Evolutionary conservation across 148 eudicot species (phyloP).

Genomic region (Rhododendron simsii): DNA sequence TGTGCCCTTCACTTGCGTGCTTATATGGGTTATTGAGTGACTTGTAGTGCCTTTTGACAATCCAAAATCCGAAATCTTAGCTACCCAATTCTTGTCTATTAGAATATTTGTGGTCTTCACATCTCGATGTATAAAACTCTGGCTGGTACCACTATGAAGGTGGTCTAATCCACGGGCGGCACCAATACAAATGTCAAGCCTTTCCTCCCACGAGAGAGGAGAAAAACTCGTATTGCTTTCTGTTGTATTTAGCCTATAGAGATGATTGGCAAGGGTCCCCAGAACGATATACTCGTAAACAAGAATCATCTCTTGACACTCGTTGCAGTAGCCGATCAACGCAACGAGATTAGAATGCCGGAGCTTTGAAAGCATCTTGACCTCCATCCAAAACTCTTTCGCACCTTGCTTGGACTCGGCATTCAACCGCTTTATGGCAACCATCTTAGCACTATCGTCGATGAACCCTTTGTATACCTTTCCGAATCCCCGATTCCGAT

Average conservation of each 20-base stretch:
- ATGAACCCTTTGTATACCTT: not conserved
- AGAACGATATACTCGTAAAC: not conserved
- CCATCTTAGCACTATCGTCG: not conserved
- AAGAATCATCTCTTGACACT: not conserved
- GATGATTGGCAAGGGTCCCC: not conserved
- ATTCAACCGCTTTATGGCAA: not conserved
- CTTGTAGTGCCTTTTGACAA: no score
- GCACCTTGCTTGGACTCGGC: not conserved
- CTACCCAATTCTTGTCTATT: no score
- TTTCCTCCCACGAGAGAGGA: not conserved
- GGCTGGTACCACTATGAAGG: not conserved
- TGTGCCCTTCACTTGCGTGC: no score
- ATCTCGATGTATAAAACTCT: not conserved
- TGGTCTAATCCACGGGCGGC: not conserved
- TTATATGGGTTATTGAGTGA: no score
- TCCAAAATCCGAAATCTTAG: no score
- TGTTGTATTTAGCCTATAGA: not conserved
- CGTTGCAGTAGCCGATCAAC: not conserved
- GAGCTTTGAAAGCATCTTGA: not conserved
- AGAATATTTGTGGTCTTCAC: no score
- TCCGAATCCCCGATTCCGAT: not conserved
- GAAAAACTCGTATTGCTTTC: not conserved
- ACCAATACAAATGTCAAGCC: not conserved
- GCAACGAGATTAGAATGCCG: not conserved
- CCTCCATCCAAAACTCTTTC: not conserved